Percentiles rank a stretch among this genome's conserved stretches.
Evolutionary conservation across 495 filamentous ascomycete genomes (phyloP).

Genomic region (Saxophila tyrrhenica): DNA sequence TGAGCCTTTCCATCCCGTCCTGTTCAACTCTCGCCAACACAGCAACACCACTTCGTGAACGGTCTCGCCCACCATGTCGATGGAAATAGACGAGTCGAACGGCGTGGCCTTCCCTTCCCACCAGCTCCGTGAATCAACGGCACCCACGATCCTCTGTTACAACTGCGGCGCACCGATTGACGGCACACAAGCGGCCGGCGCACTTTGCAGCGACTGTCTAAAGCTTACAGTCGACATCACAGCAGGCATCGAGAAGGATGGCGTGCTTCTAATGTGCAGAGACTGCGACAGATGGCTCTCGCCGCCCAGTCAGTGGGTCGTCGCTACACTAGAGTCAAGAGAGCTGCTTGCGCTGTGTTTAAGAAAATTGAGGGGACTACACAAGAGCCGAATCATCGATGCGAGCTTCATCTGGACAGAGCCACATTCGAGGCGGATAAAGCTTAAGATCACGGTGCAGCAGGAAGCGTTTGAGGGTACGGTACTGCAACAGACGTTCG

Average conservation of each 20-base stretch:
- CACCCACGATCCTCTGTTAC: conserved; percentile 72
- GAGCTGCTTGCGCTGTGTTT: conserved; percentile 86
- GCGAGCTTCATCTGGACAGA: conserved; percentile 98
- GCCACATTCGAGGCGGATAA: conserved; percentile 80
- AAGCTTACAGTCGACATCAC: conserved; percentile 88
- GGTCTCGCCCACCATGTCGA: conserved; percentile 15
- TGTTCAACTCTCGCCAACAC: too few species aligned
- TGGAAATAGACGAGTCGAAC: conserved; percentile 18
- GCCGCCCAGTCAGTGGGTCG: conserved; percentile 75
- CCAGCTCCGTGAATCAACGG: conserved; percentile 1
- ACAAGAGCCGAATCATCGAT: conserved; percentile 84
- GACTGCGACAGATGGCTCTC: conserved; percentile 93
- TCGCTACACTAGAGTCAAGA: conserved; percentile 69
- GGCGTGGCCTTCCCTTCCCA: conserved; percentile 8
- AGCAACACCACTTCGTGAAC: too few species aligned
- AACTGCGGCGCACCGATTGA: conserved; percentile 92
- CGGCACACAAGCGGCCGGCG: conserved; percentile 73
- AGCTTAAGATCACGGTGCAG: conserved; percentile 88
- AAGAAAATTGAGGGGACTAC: conserved; percentile 64
- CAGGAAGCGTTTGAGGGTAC: conserved; percentile 59
- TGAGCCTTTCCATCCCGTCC: too few species aligned
- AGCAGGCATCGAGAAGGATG: conserved; percentile 79
- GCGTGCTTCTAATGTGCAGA: conserved; percentile 67
- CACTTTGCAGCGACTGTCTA: conserved; percentile 88
- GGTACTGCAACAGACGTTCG: conserved; percentile 86